Evolutionary conservation across 1,284 basidiomycete species (phyloP).

Genomic region (Ceratobasidium sp.): DNA sequence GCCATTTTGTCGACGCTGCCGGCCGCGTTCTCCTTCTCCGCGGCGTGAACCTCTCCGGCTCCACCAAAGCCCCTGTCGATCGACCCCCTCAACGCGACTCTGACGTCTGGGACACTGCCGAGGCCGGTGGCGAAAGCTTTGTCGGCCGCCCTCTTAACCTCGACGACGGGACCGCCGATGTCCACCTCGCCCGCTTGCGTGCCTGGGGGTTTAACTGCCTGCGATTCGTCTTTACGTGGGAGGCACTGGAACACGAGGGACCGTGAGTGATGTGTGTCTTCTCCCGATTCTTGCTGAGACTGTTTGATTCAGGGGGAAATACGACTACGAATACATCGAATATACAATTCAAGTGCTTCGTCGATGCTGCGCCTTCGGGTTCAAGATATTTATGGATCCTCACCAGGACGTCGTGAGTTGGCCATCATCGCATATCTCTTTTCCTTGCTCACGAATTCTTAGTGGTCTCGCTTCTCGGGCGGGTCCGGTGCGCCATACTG

Average conservation of each 20-base stretch:
- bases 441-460: neutral
- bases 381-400: conserved; percentile 94
- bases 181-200: conserved; percentile 86
- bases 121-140: conserved; percentile 80
- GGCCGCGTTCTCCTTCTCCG: conserved; percentile 89
- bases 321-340: conserved; percentile 93
- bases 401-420: conserved; percentile 93
- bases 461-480: conserved; percentile 98
- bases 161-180: conserved; percentile 86
- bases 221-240: conserved; percentile 96
- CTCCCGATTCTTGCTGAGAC: neutral
- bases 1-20: conserved; percentile 84
- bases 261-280: conserved; percentile 75
- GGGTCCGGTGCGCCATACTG: conserved; percentile 97
- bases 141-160: conserved; percentile 82
- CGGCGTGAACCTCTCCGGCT: conserved; percentile 93
- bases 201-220: conserved; percentile 97
- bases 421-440: neutral
- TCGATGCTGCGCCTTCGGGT: conserved; percentile 96
- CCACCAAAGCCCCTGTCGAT: conserved; percentile 83
- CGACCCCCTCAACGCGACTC: conserved; percentile 76
- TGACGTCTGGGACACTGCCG: conserved; percentile 90
- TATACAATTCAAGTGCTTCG: conserved; percentile 88
- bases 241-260: conserved; percentile 91
- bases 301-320: conserved; percentile 75